A percentile compares a stretch with the other conserved stretches of the same genome.
These are phyloP conservation scores for Barnettozyma salicaria DNA, from an alignment of 805 yeast species.

Conservation along the genomic window DNA sequence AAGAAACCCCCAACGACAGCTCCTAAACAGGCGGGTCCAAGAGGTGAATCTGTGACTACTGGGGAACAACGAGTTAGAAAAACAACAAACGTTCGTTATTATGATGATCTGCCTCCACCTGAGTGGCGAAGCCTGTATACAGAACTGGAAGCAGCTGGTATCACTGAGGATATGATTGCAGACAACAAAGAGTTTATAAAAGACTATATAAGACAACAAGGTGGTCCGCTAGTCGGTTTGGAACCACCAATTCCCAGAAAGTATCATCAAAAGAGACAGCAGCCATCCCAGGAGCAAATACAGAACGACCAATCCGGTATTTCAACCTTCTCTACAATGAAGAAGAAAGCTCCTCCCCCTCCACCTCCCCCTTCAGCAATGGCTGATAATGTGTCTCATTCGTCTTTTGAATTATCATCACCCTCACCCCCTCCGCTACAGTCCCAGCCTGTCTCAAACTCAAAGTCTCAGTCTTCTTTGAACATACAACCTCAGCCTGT, in stretches of 20 bases:
- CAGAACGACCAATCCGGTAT: conserved; percentile 29
- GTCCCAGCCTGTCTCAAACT: not conserved
- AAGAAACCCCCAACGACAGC: conserved; percentile 40
- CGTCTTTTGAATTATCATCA: conserved; percentile 4
- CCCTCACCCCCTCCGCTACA: conserved; percentile 11
- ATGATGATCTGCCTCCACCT: conserved; percentile 75
- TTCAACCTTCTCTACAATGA: conserved; percentile 21
- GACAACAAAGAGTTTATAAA: conserved; percentile 79
- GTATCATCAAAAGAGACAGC: conserved; percentile 29
- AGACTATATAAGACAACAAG: conserved; percentile 64
- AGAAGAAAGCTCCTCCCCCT: conserved; percentile 38
- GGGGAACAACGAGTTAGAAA: conserved; percentile 50
- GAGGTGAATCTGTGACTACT: conserved; percentile 29
- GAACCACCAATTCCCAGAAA: conserved; percentile 81
- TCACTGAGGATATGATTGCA: conserved; percentile 83
- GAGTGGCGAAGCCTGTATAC: conserved; percentile 76
- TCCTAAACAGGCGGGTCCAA: conserved; percentile 26
- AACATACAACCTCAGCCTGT: not conserved
- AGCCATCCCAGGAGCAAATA: conserved; percentile 14
- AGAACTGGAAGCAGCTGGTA: conserved; percentile 72
- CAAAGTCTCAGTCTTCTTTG: conserved; percentile 13
- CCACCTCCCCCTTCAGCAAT: conserved; percentile 33
- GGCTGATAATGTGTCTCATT: conserved; percentile 15
- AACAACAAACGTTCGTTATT: conserved; percentile 56
- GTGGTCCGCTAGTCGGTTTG: conserved; percentile 74